Evolutionary conservation across 2,329 filamentous ascomycete genomes (phyloP).

Genomic region (Zasmidium angulare): DNA sequence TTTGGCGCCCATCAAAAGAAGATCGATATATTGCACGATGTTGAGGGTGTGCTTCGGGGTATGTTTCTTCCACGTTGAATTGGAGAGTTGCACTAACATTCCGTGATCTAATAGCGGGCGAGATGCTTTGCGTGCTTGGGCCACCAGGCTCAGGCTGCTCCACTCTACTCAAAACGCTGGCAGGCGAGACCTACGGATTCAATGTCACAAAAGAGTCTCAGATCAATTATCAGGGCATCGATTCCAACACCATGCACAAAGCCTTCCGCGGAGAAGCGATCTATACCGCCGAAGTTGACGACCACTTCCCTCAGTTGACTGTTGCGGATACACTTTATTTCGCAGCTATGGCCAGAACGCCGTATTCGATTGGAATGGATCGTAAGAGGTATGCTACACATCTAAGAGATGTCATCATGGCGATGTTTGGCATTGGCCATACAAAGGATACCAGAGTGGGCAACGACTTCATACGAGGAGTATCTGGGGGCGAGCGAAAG

Average conservation of each 20-base stretch:
- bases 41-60: constrained; percentile 61
- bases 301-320: constrained; percentile 73
- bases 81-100: too few relatives aligned
- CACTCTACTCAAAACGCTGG: constrained; percentile 80
- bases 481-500: constrained; percentile 73
- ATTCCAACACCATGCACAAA: constrained; percentile 72
- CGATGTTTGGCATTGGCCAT: constrained; percentile 72
- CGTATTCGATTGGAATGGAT: constrained; percentile 59
- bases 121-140: constrained; percentile 74
- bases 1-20: constrained; percentile 32
- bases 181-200: constrained; percentile 80
- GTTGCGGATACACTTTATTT: constrained; percentile 80
- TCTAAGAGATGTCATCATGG: constrained; percentile 71
- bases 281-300: constrained; percentile 82
- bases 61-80: too few relatives aligned
- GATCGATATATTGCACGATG: constrained; percentile 64
- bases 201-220: constrained; percentile 68
- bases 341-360: constrained; percentile 68
- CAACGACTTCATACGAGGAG: constrained; percentile 73
- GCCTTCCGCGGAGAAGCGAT: constrained; percentile 81
- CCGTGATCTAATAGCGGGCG: constrained; percentile 62
- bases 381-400: constrained; percentile 59
- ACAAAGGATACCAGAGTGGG: constrained; percentile 71
- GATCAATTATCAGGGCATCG: constrained; percentile 80
- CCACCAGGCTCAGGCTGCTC: constrained; percentile 71